These are phyloP conservation scores for Starmera stellimalicola DNA, from an alignment of 1,139 yeast species.

Conservation along the genomic window DNA sequence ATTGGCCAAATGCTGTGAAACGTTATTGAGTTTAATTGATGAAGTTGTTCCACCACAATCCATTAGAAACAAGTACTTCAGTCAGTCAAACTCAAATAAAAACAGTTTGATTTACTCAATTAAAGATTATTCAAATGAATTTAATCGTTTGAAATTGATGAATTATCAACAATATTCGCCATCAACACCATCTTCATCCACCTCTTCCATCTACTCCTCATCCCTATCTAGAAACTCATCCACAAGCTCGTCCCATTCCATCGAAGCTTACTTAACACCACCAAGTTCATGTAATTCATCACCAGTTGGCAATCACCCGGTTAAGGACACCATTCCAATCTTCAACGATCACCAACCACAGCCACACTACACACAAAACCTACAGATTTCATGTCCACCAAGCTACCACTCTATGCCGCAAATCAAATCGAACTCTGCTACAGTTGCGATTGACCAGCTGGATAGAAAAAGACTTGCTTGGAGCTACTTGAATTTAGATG, in stretches of 20 bases:
- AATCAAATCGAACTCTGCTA: no score
- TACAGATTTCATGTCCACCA: slow-evolving; percentile 2
- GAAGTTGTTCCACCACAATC: slow-evolving; percentile 11
- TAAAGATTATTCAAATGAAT: slow-evolving; percentile 7
- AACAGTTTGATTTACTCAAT: slow-evolving; percentile 7
- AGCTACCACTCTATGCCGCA: no score
- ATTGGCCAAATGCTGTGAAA: slow-evolving; percentile 4
- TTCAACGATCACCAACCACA: background rate
- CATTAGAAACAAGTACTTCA: slow-evolving; percentile 13
- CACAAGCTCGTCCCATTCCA: slow-evolving; percentile 2
- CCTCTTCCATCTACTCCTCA: slow-evolving; percentile 4
- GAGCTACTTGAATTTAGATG: no score
- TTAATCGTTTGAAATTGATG: slow-evolving; percentile 6
- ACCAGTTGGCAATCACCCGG: no score
- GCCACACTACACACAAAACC: background rate
- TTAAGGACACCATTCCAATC: no score
- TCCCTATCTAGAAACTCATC: slow-evolving; percentile 1
- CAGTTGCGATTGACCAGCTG: no score
- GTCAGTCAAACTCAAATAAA: slow-evolving; percentile 4
- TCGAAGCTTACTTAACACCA: slow-evolving; percentile 12
- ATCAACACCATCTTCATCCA: slow-evolving; percentile 5
- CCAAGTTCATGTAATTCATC: slow-evolving; percentile 18
- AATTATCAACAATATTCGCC: slow-evolving; percentile 4
- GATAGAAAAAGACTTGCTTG: no score
- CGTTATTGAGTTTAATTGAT: slow-evolving; percentile 6